phyloP scores from a whole-genome alignment of 495 filamentous ascomycete genomes.

The Terfezia boudieri region DNA sequence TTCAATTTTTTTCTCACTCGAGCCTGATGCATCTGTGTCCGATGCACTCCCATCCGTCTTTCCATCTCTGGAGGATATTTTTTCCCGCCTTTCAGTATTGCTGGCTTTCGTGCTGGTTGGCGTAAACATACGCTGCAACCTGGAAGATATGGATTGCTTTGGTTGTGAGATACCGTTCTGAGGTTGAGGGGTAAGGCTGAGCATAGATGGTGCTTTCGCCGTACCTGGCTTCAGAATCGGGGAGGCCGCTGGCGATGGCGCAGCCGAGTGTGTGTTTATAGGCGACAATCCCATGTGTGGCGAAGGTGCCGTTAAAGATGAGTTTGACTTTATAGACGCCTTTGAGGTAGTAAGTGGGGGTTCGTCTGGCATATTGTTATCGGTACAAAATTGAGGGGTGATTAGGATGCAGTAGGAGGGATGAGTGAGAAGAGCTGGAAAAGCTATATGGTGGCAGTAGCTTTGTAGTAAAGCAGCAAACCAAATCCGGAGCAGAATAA shows the following conservation, averaged over 20 bases:
- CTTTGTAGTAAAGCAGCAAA: not conserved
- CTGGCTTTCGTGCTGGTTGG: conserved; percentile 8
- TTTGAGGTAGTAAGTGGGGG: not conserved
- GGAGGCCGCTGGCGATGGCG: conserved; percentile 12
- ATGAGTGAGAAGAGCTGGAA: not conserved
- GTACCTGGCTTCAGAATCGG: conserved; percentile 11
- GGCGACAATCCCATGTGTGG: not conserved
- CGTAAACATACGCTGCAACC: conserved; percentile 17
- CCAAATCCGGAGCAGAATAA: not conserved
- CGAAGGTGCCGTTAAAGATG: not conserved
- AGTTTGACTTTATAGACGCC: not conserved
- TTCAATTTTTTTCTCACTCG: conserved; percentile 6
- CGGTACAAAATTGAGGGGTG: not conserved
- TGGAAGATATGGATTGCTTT: conserved; percentile 18
- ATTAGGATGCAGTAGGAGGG: not conserved
- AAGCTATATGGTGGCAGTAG: not conserved
- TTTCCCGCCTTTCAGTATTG: conserved; percentile 2
- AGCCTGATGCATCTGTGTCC: conserved; percentile 12
- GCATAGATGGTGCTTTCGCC: conserved; percentile 5
- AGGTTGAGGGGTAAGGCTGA: conserved; percentile 7
- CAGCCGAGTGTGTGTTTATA: conserved; percentile 2
- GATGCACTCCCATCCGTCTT: conserved; percentile 10
- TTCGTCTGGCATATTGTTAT: not conserved
- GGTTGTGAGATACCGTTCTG: conserved; percentile 8
- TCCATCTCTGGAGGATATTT: conserved; percentile 5